Conservation (phyloP, 129 eudicot species). For the sunflower (Helianthus annuus) region HanXRQr2.0-SUNRISE NC_035445.2:164221385-164221884, state of each 20-base stretch:
- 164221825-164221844: conserved; percentile 56
- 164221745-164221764: no score
- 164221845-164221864: conserved; percentile 65
- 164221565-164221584: conserved; percentile 55
- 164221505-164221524: conserved; percentile 63
- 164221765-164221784: no score
- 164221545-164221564: conserved; percentile 61
- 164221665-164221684: conserved; percentile 77
- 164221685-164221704: neutral
- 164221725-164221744: no score
- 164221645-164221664: conserved; percentile 85
- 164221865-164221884: conserved; percentile 88
- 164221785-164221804: neutral
- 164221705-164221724: no score
- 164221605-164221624: conserved; percentile 39
- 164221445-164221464: neutral
- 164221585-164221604: conserved; percentile 53
- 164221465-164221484: neutral
- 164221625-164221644: conserved; percentile 79
- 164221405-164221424: neutral
- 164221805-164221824: conserved; percentile 80
- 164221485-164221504: conserved; percentile 62
- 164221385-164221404: conserved; percentile 57
- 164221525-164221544: conserved; percentile 69
- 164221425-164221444: neutral